Percentiles rank a stretch among this genome's conserved stretches.
Conservation (phyloP, 1,139 yeast species). For the Suhomyces bolitotheri region DNA sequence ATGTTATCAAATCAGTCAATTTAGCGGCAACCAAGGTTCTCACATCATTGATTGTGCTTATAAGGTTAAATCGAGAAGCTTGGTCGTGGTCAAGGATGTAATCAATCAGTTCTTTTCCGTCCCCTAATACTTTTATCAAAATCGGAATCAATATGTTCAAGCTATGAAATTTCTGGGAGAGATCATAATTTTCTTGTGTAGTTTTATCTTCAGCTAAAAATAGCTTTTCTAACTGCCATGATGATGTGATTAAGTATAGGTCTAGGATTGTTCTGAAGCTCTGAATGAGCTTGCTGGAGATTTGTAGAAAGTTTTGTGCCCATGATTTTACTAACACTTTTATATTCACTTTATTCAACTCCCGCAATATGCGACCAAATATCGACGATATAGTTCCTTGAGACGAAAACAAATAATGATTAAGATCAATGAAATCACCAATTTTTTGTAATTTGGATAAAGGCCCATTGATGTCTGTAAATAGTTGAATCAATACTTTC, state of each 20-base stretch:
- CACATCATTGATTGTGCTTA: conserved; percentile 24
- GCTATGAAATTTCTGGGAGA: conserved; percentile 20
- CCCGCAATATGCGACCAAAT: not conserved
- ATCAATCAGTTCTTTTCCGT: not conserved
- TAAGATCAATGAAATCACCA: conserved; percentile 29
- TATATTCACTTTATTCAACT: conserved; percentile 21
- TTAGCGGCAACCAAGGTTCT: conserved; percentile 28
- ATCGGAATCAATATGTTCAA: conserved; percentile 14
- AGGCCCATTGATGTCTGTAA: conserved; percentile 21
- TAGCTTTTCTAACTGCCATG: conserved; percentile 40
- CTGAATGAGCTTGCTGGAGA: conserved; percentile 16
- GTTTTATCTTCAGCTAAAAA: conserved; percentile 21
- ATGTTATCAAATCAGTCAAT: conserved; percentile 33
- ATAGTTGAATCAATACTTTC: conserved; percentile 17
- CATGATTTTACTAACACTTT: conserved; percentile 19
- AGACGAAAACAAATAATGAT: conserved; percentile 20
- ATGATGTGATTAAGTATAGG: conserved; percentile 26
- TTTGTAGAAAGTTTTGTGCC: conserved; percentile 24
- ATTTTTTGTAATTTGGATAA: conserved; percentile 29
- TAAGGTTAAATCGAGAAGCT: conserved; percentile 5
- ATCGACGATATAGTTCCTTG: not conserved
- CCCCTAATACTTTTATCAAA: not conserved
- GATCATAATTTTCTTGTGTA: conserved; percentile 21
- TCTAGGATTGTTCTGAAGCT: conserved; percentile 26
- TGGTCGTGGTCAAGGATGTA: conserved; percentile 6